Evolutionary conservation across 2,329 filamentous ascomycete genomes (phyloP).

Genomic region (Talaromyces sp.): DNA sequence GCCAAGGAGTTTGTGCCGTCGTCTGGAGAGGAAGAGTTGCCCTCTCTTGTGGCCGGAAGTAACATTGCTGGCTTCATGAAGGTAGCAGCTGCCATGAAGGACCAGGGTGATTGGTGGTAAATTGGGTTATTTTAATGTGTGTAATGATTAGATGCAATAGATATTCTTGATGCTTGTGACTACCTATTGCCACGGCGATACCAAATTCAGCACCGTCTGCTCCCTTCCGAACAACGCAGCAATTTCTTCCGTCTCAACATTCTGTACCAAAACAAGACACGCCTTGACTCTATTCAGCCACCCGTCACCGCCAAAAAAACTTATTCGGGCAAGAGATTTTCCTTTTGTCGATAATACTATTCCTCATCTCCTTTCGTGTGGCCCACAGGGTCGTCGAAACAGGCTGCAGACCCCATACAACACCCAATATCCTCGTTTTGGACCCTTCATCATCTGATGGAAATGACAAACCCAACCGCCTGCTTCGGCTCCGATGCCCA

Average conservation of each 20-base stretch:
- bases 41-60: slow-evolving; percentile 84
- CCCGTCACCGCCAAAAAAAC: not conserved
- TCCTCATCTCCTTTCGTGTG: not conserved
- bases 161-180: not conserved
- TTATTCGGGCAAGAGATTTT: not conserved
- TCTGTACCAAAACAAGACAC: not conserved
- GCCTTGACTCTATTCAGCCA: not conserved
- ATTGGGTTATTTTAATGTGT: not conserved
- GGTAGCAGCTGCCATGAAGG: slow-evolving; percentile 89
- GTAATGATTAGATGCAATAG: not conserved
- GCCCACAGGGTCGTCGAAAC: not conserved
- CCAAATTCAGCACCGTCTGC: not conserved
- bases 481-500: not conserved
- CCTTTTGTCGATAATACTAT: not conserved
- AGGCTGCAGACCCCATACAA: not conserved
- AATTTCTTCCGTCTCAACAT: not conserved
- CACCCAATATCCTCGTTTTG: not conserved
- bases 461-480: not conserved
- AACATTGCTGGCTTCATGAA: slow-evolving; percentile 99
- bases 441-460: not conserved
- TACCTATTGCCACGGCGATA: not conserved
- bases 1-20: slow-evolving; percentile 82
- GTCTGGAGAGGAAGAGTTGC: slow-evolving; percentile 74
- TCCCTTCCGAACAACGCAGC: not conserved
- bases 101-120: slow-evolving; percentile 91